Evolutionary conservation across 495 filamentous ascomycete species (phyloP).

Genomic region (Extremus antarcticus): DNA sequence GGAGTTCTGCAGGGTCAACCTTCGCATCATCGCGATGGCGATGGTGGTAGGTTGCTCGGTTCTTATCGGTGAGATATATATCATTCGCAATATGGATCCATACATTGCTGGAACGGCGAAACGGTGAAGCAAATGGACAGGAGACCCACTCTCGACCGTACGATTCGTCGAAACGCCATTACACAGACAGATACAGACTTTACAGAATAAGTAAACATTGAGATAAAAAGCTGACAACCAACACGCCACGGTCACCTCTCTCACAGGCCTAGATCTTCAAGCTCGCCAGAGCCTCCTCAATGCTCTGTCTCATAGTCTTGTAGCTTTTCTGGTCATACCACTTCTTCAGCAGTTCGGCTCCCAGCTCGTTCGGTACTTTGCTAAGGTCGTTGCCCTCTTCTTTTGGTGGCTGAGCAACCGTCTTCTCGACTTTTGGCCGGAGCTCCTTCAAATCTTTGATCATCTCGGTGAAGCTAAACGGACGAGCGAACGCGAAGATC

Average conservation of each 20-base stretch:
- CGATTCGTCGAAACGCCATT: no score
- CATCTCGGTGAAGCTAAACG: not conserved
- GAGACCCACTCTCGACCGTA: no score
- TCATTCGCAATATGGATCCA: slow-evolving; percentile 27
- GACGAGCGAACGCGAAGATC: not conserved
- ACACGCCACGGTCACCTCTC: no score
- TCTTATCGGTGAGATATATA: slow-evolving; percentile 51
- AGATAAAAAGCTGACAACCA: no score
- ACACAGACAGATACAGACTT: no score
- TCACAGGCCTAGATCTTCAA: not conserved
- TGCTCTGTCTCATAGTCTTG: not conserved
- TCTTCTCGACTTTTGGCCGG: not conserved
- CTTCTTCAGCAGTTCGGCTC: not conserved
- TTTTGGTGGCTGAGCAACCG: not conserved
- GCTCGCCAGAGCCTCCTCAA: not conserved
- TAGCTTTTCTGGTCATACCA: not conserved
- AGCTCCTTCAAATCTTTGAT: not conserved
- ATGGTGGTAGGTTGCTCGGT: slow-evolving; percentile 52
- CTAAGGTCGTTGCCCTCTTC: not conserved
- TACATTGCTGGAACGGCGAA: no score
- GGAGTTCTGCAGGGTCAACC: slow-evolving; percentile 54
- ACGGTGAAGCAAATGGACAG: no score
- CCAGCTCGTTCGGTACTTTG: not conserved
- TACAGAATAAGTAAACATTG: no score
- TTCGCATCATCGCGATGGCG: slow-evolving; percentile 53